Percentiles rank a stretch among this genome's conserved stretches.
Conservation (phyloP, 495 filamentous ascomycete genomes). For the Darksidea phi region DNA sequence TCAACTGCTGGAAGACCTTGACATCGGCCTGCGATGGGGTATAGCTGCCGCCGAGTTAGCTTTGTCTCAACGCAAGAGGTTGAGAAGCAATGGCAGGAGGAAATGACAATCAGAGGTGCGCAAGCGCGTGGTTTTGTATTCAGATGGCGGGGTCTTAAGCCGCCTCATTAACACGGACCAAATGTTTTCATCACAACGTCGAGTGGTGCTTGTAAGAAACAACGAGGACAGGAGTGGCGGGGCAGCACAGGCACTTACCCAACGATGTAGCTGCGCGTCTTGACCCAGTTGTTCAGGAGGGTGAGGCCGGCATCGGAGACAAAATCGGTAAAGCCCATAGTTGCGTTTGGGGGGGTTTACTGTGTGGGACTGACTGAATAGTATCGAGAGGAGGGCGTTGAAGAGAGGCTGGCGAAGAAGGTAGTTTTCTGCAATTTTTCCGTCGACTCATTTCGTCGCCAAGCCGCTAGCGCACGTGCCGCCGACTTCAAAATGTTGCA, state of each 20-base stretch:
- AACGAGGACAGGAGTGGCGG: conserved; percentile 13
- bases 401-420: not conserved
- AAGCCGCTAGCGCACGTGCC: not conserved
- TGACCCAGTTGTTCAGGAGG: conserved; percentile 86
- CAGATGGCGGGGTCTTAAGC: conserved; percentile 92
- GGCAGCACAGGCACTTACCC: conserved; percentile 60
- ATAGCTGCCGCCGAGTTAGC: conserved; percentile 55
- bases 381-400: not conserved
- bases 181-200: conserved; percentile 75
- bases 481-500: too few species aligned
- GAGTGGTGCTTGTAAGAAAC: conserved; percentile 20
- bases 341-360: conserved; percentile 40
- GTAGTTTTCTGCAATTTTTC: not conserved
- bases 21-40: conserved; percentile 92
- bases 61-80: not conserved
- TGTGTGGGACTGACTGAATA: not conserved
- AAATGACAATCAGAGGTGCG: conserved; percentile 72
- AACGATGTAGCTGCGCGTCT: conserved; percentile 87
- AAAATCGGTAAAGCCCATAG: conserved; percentile 96
- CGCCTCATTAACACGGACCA: conserved; percentile 99
- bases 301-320: conserved; percentile 81
- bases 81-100: conserved; percentile 16
- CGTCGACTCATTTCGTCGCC: not conserved
- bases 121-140: conserved; percentile 74
- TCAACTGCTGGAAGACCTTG: conserved; percentile 86